A percentile compares a stretch with the other conserved stretches of the same genome.
phyloP scores from a whole-genome alignment of 148 eudicot genomes.

The Arctostaphylos glauca region DNA sequence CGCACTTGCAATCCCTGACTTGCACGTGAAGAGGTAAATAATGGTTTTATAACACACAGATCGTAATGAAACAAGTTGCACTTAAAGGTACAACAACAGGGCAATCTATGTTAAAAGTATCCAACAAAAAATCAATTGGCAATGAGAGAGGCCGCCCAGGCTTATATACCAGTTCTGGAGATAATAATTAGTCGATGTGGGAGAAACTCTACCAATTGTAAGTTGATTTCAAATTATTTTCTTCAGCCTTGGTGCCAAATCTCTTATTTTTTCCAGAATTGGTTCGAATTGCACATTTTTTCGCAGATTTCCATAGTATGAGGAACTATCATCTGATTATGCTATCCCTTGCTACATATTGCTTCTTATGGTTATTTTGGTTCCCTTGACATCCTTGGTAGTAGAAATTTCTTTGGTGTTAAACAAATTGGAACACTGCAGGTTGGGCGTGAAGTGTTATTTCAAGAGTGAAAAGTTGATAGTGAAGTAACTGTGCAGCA shows the following conservation, averaged over 20 bases:
- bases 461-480: background rate
- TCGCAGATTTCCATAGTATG: background rate
- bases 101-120: too few relatives aligned
- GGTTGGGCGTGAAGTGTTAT: background rate
- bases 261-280: background rate
- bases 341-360: background rate
- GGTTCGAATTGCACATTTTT: background rate
- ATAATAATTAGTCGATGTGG: too few relatives aligned
- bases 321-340: background rate
- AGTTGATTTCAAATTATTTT: background rate
- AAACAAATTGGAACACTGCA: background rate
- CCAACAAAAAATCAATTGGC: too few relatives aligned
- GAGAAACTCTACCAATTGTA: too few relatives aligned
- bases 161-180: too few relatives aligned
- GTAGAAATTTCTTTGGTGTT: background rate
- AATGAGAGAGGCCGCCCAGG: too few relatives aligned
- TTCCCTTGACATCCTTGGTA: background rate
- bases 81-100: too few relatives aligned
- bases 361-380: background rate
- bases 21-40: too few relatives aligned
- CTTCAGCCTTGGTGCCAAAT: background rate
- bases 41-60: too few relatives aligned
- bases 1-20: too few relatives aligned
- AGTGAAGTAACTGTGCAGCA: conserved; percentile 6
- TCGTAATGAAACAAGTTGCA: too few relatives aligned